Base-by-base conservation (phyloP, 106 monocot genomes). In the Xerophyta viscosa region DNA sequence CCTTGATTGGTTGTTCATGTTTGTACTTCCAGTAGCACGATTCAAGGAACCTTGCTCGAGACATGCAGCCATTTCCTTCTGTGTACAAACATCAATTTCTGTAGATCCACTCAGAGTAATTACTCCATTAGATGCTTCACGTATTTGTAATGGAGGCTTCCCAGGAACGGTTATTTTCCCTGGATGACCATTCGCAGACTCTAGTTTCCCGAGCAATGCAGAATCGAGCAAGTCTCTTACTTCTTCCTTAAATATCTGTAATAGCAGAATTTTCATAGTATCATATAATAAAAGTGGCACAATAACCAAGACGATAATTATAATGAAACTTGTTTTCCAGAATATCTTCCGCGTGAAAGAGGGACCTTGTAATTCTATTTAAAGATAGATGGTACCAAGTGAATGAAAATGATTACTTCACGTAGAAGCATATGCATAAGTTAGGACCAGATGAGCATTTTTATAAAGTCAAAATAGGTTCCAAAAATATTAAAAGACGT, bases 1-100 rank as follows among this genome's bases (percentile, higher is more conserved):
- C 96, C 96, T 98, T 41, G 96, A 98, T 44, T 98, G 96, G 58
- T 80, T 89, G 70, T 98, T 98, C 96, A 98, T 98, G 48, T 98
- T 98, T 23, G 96, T 98, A 67, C 96, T 98, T 79, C 96, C 96
- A 62, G 96, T 98, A 55, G 96, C 96, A 30, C 96, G 84, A 62
- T 54, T 82, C 21, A 74, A 37, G 24, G 89, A 85, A 33, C 96
- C 96, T 48, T 89, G 88, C 20, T 90, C 89, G 17, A 98, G 77
- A 52, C 82, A 98, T 37, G 74, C 69, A 29, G 66, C 66, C 96
- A 98, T 98, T 74, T 98, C 96, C 37, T 79, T 89, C 50, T 86
- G 72, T 31, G 81, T 74, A 25, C 52, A 65, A 50, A 98, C 89
- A 66, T 85, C 74, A 65, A 86, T 61, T 71, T 98, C 96, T 31